phyloP scores from a whole-genome alignment of 495 filamentous ascomycete genomes.

The Neurospora discreta region DNA sequence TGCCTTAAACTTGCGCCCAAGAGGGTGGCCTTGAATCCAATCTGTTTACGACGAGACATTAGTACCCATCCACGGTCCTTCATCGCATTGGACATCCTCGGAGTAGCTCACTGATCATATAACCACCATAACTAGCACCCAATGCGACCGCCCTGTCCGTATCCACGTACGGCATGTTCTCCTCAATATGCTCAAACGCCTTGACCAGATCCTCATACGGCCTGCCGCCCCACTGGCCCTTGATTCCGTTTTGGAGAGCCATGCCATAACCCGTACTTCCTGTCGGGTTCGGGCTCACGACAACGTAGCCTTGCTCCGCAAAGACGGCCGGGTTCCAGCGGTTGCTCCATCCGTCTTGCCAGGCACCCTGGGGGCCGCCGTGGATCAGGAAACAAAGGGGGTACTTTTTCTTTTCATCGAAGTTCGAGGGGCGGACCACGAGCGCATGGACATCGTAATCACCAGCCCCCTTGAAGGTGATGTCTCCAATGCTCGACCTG shows the following conservation, averaged over 20 bases:
- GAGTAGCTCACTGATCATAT: constrained; percentile 54
- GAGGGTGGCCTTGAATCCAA: constrained; percentile 59
- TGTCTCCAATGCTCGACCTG: constrained; percentile 49
- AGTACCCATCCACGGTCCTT: neutral
- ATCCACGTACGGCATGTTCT: constrained; percentile 65
- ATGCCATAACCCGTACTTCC: constrained; percentile 82
- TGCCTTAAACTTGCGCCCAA: constrained; percentile 75
- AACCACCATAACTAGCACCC: constrained; percentile 81
- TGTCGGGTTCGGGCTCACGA: constrained; percentile 79
- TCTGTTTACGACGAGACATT: constrained; percentile 24
- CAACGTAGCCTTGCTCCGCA: constrained; percentile 85
- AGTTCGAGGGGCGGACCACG: constrained; percentile 71
- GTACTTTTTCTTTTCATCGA: constrained; percentile 62
- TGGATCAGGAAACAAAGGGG: constrained; percentile 78
- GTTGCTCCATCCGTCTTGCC: constrained; percentile 75
- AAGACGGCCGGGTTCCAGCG: constrained; percentile 89
- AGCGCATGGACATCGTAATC: constrained; percentile 61
- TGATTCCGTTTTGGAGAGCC: constrained; percentile 64
- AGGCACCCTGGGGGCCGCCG: constrained; percentile 79
- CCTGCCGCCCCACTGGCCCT: constrained; percentile 62
- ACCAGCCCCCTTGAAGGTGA: constrained; percentile 50
- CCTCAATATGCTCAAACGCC: constrained; percentile 64
- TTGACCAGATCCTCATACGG: constrained; percentile 76
- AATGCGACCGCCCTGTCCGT: constrained; percentile 65
- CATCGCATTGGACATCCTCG: neutral